Evolutionary conservation across 164 flowering plant genomes (phyloP).

Genomic region (Houttuynia cordata): DNA sequence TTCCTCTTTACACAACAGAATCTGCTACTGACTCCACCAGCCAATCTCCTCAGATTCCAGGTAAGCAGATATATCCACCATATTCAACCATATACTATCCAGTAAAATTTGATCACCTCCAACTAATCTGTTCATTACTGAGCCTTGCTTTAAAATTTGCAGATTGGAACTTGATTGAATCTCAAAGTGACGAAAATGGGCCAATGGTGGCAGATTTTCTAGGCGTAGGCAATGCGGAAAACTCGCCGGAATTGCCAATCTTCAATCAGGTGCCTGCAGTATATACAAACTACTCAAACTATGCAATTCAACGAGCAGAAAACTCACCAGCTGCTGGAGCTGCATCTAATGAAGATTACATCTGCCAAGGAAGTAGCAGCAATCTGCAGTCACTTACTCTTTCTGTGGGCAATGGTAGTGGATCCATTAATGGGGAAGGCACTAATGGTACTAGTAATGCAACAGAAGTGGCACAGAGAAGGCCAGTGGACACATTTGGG

Average conservation of each 20-base stretch:
- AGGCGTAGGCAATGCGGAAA: slow-evolving; percentile 54
- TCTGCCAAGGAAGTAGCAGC: slow-evolving; percentile 34
- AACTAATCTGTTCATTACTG: not conserved
- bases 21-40: slow-evolving; percentile 39
- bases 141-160: not conserved
- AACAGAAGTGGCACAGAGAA: slow-evolving; percentile 47
- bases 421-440: slow-evolving; percentile 31
- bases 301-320: slow-evolving; percentile 9
- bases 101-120: not conserved
- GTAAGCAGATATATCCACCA: slow-evolving; percentile 18
- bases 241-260: slow-evolving; percentile 33
- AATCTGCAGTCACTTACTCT: slow-evolving; percentile 61
- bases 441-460: slow-evolving; percentile 1
- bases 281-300: slow-evolving; percentile 28
- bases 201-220: slow-evolving; percentile 83
- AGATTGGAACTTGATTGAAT: slow-evolving; percentile 63
- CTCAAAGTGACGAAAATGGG: slow-evolving; percentile 31
- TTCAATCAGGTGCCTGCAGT: slow-evolving; percentile 31
- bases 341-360: slow-evolving; percentile 14
- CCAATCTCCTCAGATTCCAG: slow-evolving; percentile 56
- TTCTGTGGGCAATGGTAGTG: slow-evolving; percentile 68
- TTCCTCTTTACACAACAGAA: slow-evolving; percentile 40
- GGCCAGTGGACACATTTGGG: slow-evolving; percentile 74
- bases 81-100: not conserved
- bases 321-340: slow-evolving; percentile 11